phyloP scores from a whole-genome alignment of 1,139 yeast species.

The Zygosaccharomyces sapae region DNA sequence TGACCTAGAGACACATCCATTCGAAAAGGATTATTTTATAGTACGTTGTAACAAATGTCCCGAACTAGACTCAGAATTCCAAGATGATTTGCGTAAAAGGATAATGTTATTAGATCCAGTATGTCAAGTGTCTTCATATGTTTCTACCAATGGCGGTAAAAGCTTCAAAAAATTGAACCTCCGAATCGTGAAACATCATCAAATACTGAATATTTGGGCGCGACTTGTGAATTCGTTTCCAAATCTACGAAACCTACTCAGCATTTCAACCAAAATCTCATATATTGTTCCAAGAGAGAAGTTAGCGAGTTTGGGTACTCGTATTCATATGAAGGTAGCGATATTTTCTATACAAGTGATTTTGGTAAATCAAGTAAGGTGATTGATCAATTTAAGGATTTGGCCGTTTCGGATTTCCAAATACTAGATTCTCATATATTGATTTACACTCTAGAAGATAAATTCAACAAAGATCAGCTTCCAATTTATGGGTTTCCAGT shows the following conservation, averaged over 20 bases:
- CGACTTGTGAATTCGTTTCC: constrained; percentile 7
- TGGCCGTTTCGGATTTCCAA: constrained; percentile 12
- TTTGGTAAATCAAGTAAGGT: constrained; percentile 18
- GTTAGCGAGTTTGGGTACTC: neutral
- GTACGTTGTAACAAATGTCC: constrained; percentile 12
- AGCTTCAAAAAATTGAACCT: constrained; percentile 14
- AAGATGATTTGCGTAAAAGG: neutral
- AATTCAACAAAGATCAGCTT: constrained; percentile 23
- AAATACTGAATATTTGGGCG: neutral
- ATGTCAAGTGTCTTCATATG: constrained; percentile 3
- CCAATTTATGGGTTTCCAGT: constrained; percentile 28
- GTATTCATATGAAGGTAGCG: neutral
- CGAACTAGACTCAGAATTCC: no score
- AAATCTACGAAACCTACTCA: constrained; percentile 15
- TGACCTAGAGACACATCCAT: constrained; percentile 16
- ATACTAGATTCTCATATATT: constrained; percentile 23
- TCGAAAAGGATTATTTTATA: constrained; percentile 12
- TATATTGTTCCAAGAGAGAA: constrained; percentile 12
- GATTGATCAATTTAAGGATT: constrained; percentile 21
- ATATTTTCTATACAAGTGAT: constrained; percentile 14
- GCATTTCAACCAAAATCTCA: constrained; percentile 12
- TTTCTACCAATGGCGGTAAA: constrained; percentile 24
- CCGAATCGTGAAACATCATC: neutral
- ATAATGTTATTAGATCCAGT: neutral
- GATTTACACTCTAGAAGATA: constrained; percentile 28